A percentile compares a stretch with the other conserved stretches of the same genome.
Evolutionary conservation across 2,329 filamentous ascomycete genomes (phyloP).

Genomic region (Phyllachora maydis): DNA sequence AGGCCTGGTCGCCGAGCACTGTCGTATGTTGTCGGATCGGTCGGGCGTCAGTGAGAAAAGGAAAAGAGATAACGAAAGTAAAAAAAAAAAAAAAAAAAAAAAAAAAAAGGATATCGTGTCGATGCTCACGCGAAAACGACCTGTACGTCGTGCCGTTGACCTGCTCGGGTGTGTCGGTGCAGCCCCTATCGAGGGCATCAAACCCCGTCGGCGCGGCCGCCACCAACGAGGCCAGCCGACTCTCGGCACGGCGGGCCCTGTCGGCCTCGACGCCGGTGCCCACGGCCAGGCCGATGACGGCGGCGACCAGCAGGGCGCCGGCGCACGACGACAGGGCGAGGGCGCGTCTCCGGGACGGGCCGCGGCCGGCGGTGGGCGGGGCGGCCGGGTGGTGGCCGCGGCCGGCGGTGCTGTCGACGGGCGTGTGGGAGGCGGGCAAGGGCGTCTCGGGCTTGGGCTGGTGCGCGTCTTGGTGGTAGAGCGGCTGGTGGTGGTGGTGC

Average conservation of each 20-base stretch:
- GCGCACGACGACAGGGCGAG: constrained; percentile 18
- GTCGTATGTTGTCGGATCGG: constrained; percentile 2
- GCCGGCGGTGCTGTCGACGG: constrained; percentile 1
- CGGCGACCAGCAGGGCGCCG: constrained; percentile 16
- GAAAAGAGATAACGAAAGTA: too few species aligned
- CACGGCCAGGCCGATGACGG: constrained; percentile 21
- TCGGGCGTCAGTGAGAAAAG: not conserved
- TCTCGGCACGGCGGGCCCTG: constrained; percentile 15
- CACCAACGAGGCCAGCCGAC: constrained; percentile 7
- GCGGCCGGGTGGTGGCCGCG: too few species aligned
- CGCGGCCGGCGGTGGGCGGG: constrained; percentile 12
- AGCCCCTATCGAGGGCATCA: constrained; percentile 16
- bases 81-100: too few species aligned
- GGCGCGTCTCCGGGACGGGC: constrained; percentile 16
- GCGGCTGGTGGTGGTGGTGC: constrained; percentile 2
- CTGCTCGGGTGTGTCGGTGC: constrained; percentile 12
- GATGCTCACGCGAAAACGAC: constrained; percentile 14
- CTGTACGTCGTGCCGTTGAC: constrained; percentile 18
- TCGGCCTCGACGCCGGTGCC: constrained; percentile 19
- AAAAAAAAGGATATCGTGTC: not conserved
- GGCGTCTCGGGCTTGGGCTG: constrained; percentile 1
- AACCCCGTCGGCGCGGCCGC: constrained; percentile 9
- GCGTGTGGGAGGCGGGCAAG: not conserved
- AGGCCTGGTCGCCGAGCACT: constrained; percentile 16
- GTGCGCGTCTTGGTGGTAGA: constrained; percentile 2